These are phyloP conservation scores for Plenodomus tracheiphilus DNA, from an alignment of 2,329 filamentous ascomycete species.

Conservation along the genomic window DNA sequence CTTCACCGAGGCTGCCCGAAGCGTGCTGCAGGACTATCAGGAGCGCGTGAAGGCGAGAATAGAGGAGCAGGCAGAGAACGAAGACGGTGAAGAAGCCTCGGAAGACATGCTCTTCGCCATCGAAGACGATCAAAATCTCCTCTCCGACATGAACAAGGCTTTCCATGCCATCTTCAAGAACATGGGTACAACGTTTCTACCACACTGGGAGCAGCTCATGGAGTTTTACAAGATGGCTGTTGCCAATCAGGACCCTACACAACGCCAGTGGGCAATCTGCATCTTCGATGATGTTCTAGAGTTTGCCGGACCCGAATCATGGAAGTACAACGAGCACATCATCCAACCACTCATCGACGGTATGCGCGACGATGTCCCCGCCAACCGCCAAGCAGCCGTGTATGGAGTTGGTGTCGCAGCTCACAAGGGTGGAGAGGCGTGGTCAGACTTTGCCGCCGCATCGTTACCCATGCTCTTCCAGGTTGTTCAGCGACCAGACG, in stretches of 20 bases:
- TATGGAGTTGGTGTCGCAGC: slow-evolving; percentile 96
- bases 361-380: slow-evolving; percentile 81
- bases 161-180: slow-evolving; percentile 99
- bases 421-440: slow-evolving; percentile 83
- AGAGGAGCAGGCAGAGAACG: slow-evolving; percentile 81
- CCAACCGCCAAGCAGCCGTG: slow-evolving; percentile 92
- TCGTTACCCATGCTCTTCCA: slow-evolving; percentile 83
- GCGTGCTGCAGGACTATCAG: slow-evolving; percentile 90
- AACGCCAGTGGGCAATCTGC: slow-evolving; percentile 98
- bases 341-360: slow-evolving; percentile 84
- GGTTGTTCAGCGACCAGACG: slow-evolving; percentile 77
- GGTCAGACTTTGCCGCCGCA: slow-evolving; percentile 83
- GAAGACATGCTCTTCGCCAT: slow-evolving; percentile 89
- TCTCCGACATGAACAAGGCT: slow-evolving; percentile 99
- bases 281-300: slow-evolving; percentile 98
- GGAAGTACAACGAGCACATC: slow-evolving; percentile 83
- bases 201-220: slow-evolving; percentile 83
- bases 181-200: slow-evolving; percentile 81
- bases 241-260: slow-evolving; percentile 78
- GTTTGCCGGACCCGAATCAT: slow-evolving; percentile 89
- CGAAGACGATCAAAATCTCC: slow-evolving; percentile 93
- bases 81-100: slow-evolving; percentile 87
- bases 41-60: slow-evolving; percentile 77
- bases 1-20: slow-evolving; percentile 85
- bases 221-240: slow-evolving; percentile 86